phyloP scores from a whole-genome alignment of 768 basidiomycete genomes.

The Fomitopsis serialis region DNA sequence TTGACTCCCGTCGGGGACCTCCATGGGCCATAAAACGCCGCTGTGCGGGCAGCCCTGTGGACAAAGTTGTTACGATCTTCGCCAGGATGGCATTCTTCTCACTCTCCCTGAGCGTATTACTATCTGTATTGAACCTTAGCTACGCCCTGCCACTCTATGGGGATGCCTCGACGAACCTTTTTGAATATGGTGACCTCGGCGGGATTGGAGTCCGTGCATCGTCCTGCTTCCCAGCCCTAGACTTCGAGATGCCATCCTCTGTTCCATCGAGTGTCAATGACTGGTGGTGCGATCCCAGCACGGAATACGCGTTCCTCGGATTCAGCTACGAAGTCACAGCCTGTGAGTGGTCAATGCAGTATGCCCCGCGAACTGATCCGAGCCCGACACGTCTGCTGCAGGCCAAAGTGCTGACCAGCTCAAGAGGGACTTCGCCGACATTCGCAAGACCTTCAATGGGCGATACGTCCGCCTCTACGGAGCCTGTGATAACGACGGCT shows the following conservation, averaged over 20 bases:
- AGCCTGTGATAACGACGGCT: slow-evolving; percentile 32
- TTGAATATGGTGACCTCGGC: too few species aligned
- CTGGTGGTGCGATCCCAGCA: slow-evolving; percentile 52
- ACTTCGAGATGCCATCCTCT: slow-evolving; percentile 49
- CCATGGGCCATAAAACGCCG: too few species aligned
- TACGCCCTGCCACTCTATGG: too few species aligned
- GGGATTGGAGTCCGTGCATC: too few species aligned
- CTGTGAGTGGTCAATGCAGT: slow-evolving; percentile 34
- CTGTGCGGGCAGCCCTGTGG: too few species aligned
- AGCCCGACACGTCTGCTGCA: slow-evolving; percentile 18
- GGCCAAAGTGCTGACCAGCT: slow-evolving; percentile 54
- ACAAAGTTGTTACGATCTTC: too few species aligned
- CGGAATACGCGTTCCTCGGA: slow-evolving; percentile 72
- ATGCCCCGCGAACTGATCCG: too few species aligned
- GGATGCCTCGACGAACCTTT: too few species aligned
- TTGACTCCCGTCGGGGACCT: too few species aligned
- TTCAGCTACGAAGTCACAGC: slow-evolving; percentile 71
- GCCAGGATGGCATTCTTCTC: too few species aligned
- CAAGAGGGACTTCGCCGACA: slow-evolving; percentile 51
- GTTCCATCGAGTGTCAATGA: slow-evolving; percentile 29
- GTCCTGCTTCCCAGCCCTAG: slow-evolving; percentile 31
- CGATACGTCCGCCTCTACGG: slow-evolving; percentile 57
- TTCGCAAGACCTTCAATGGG: slow-evolving; percentile 48
- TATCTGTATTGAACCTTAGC: too few species aligned
- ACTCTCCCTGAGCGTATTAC: too few species aligned